Percentiles rank a stretch among this genome's conserved stretches.
These are phyloP conservation scores for Gamsiella multidivaricata DNA, from an alignment of 192 early-diverging fungal species.

Conservation along the genomic window DNA sequence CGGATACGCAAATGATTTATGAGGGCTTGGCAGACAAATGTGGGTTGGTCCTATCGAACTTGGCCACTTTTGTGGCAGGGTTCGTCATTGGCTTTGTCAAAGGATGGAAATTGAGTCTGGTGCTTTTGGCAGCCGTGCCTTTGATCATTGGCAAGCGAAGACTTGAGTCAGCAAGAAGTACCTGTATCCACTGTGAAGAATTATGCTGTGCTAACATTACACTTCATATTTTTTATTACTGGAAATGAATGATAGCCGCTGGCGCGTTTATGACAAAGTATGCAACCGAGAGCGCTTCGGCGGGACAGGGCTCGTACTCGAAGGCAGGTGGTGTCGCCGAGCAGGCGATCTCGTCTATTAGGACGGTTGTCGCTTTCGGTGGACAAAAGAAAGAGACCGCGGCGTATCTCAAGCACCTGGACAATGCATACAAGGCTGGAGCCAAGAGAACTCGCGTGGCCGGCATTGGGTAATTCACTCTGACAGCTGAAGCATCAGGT, in stretches of 20 bases:
- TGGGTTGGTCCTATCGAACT: constrained; percentile 70
- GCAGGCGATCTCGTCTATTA: constrained; percentile 85
- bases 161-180: no score
- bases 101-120: constrained; percentile 69
- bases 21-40: constrained; percentile 89
- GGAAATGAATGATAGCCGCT: no score
- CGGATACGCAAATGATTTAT: constrained; percentile 88
- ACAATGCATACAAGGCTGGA: constrained; percentile 71
- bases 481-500: background rate
- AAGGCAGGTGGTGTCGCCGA: constrained; percentile 90
- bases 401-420: constrained; percentile 72
- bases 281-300: constrained; percentile 23
- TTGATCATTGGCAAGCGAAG: no score
- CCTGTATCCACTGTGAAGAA: no score
- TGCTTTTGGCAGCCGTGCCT: constrained; percentile 73
- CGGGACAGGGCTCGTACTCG: constrained; percentile 77
- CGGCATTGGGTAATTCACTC: constrained; percentile 73
- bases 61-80: constrained; percentile 77
- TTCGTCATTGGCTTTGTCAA: constrained; percentile 71
- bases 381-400: constrained; percentile 75
- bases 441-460: constrained; percentile 68
- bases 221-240: background rate
- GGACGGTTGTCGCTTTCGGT: constrained; percentile 92
- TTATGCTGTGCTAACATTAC: no score
- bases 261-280: constrained; percentile 37